Evolutionary conservation across 2,329 filamentous ascomycete species (phyloP).

Genomic region (Thelonectria discophora): DNA sequence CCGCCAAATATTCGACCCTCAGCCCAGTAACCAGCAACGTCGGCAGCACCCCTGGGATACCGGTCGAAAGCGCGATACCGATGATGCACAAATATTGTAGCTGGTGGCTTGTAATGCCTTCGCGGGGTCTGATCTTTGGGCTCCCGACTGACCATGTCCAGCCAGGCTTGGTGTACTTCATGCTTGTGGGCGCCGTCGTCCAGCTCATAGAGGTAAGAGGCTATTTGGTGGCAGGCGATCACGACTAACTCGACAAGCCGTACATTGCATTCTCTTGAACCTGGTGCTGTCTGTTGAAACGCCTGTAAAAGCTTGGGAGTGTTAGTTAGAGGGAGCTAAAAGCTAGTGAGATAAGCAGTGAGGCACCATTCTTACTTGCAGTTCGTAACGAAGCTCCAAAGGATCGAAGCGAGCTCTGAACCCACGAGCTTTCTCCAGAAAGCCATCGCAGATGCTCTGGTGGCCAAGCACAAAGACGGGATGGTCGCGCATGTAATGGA

Average conservation of each 20-base stretch:
- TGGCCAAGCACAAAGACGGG: conserved; percentile 7
- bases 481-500: background rate
- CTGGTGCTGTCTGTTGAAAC: conserved; percentile 6
- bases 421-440: conserved; percentile 13
- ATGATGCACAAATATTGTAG: too few relatives aligned
- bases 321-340: background rate
- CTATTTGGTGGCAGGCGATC: conserved; percentile 17
- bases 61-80: conserved; percentile 30
- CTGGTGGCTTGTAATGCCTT: background rate
- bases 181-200: conserved; percentile 17
- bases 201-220: conserved; percentile 19
- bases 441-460: conserved; percentile 3
- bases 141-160: conserved; percentile 2
- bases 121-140: background rate
- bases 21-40: conserved; percentile 43
- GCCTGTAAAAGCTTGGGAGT: background rate
- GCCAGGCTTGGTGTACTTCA: conserved; percentile 8
- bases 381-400: background rate
- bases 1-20: conserved; percentile 43
- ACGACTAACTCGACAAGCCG: conserved; percentile 21
- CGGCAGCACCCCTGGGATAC: conserved; percentile 38
- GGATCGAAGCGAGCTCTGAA: conserved; percentile 6
- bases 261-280: conserved; percentile 13
- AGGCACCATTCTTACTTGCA: background rate
- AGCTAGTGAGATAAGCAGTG: background rate